These are phyloP conservation scores for Colletotrichum theobromicola DNA, from an alignment of 2,329 filamentous ascomycete species.

Conservation along the genomic window DNA sequence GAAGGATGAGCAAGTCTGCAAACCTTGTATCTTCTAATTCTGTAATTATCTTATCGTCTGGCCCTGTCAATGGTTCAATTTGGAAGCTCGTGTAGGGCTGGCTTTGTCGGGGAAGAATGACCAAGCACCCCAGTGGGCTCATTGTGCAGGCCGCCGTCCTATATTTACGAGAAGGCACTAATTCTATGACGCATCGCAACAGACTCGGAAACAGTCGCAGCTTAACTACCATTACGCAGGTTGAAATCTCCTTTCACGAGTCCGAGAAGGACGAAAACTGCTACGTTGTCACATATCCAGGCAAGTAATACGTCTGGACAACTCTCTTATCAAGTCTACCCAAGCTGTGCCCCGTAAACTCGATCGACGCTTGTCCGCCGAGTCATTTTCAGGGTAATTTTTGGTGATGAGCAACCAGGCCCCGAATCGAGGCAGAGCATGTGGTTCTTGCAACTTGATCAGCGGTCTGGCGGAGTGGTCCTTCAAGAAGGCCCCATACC, in stretches of 20 bases:
- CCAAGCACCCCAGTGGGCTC: accelerated
- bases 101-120: no score
- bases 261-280: neutral
- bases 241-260: neutral
- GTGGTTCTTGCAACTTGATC: neutral
- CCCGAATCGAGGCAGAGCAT: neutral
- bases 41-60: neutral
- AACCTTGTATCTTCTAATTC: neutral
- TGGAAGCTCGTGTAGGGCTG: no score
- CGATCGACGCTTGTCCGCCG: neutral
- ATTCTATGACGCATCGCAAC: accelerated
- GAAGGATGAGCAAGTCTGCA: neutral
- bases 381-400: neutral
- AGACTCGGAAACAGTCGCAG: neutral
- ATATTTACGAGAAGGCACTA: neutral
- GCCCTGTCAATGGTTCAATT: no score
- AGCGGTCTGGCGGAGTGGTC: neutral
- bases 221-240: neutral
- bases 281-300: neutral
- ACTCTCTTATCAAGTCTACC: neutral
- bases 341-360: neutral
- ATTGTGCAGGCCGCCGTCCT: neutral
- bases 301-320: neutral
- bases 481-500: neutral
- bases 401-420: neutral